phyloP scores from a whole-genome alignment of 768 basidiomycete species.

The Lactifluus rugatus region DNA sequence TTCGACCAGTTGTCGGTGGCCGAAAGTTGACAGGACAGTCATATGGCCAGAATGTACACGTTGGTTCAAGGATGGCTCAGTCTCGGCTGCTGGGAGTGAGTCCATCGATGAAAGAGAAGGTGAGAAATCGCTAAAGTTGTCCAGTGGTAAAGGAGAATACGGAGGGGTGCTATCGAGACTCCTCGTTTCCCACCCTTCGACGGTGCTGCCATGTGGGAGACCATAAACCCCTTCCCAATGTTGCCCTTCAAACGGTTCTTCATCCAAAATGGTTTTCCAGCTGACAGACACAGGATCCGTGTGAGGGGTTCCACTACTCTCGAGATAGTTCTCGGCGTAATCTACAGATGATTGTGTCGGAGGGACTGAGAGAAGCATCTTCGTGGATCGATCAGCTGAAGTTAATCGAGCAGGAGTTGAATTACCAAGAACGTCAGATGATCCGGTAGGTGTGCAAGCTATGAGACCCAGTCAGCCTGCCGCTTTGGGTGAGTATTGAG shows the following conservation, averaged over 20 bases:
- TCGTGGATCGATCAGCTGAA: neutral
- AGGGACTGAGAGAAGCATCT: slow-evolving; percentile 51
- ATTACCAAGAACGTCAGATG: slow-evolving; percentile 64
- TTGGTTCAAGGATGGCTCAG: neutral
- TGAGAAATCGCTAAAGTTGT: slow-evolving; percentile 5
- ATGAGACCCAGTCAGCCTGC: neutral
- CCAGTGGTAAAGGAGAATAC: slow-evolving; percentile 46
- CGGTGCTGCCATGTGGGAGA: slow-evolving; percentile 39
- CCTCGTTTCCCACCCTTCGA: slow-evolving; percentile 35
- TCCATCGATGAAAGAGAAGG: slow-evolving; percentile 20
- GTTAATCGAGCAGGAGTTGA: neutral
- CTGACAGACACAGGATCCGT: slow-evolving; percentile 37
- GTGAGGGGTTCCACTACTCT: slow-evolving; percentile 37
- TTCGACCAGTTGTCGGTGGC: slow-evolving; percentile 50
- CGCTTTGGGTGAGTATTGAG: neutral
- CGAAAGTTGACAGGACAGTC: slow-evolving; percentile 20
- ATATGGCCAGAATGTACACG: neutral
- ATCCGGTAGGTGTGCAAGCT: slow-evolving; percentile 33
- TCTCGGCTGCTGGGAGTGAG: slow-evolving; percentile 4
- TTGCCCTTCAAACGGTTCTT: slow-evolving; percentile 78
- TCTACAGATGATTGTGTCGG: slow-evolving; percentile 40
- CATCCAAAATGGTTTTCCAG: slow-evolving; percentile 71
- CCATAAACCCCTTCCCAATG: slow-evolving; percentile 74
- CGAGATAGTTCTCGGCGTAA: slow-evolving; percentile 45
- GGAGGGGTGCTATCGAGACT: slow-evolving; percentile 56